A percentile compares a stretch with the other conserved stretches of the same genome.
These are phyloP conservation scores for Podospora sp. DNA, from an alignment of 495 filamentous ascomycete genomes.

Conservation along the genomic window DNA sequence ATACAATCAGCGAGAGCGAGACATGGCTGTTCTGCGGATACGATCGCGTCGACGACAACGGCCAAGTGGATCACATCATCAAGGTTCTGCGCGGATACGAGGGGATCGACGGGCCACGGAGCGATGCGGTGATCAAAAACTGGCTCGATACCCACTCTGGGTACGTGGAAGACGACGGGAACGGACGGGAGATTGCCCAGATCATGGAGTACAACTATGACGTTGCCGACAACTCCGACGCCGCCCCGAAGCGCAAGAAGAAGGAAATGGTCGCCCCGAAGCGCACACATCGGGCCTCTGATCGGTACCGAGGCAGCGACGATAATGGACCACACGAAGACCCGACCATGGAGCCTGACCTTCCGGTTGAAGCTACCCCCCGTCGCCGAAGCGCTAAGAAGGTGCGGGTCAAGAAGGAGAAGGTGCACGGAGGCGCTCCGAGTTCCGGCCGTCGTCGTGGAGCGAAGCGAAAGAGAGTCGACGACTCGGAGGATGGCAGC, in stretches of 20 bases:
- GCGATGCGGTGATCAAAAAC: neutral
- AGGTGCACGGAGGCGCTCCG: no score
- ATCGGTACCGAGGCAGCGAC: no score
- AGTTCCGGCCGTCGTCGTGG: no score
- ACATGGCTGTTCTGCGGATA: neutral
- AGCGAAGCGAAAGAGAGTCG: no score
- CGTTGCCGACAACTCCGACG: neutral
- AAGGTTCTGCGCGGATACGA: neutral
- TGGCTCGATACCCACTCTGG: neutral
- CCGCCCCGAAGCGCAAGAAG: neutral
- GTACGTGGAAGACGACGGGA: neutral
- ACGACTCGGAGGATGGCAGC: no score
- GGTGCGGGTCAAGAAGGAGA: no score
- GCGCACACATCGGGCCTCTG: no score
- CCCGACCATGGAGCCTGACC: no score
- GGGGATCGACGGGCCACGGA: constrained; percentile 17
- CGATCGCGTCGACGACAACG: neutral
- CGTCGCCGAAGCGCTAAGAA: no score
- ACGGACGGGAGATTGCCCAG: neutral
- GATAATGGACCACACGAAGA: no score
- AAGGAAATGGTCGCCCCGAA: neutral
- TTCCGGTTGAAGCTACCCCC: no score
- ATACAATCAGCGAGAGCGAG: neutral
- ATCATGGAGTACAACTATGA: neutral
- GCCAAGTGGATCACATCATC: neutral